Conservation (phyloP, 768 basidiomycete genomes). For the Pisolithus tinctorius region DNA sequence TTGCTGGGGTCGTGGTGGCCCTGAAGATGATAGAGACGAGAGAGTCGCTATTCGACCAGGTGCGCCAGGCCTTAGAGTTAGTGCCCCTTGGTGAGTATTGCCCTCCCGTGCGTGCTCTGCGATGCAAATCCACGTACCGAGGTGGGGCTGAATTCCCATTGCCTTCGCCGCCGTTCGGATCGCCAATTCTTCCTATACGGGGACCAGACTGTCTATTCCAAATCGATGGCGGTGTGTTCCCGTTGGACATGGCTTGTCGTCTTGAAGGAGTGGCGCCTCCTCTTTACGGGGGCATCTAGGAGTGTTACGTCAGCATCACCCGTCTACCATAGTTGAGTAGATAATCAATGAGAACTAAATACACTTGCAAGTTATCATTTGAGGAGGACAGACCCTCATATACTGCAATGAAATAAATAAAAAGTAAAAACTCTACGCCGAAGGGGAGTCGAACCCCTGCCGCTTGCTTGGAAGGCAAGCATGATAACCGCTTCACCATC, state of each 20-base stretch:
- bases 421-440: constrained; percentile 26
- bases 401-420: not conserved
- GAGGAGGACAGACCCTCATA: too few species aligned
- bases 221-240: constrained; percentile 38
- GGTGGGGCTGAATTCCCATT: constrained; percentile 17
- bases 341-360: too few species aligned
- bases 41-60: constrained; percentile 28
- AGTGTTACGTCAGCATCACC: too few species aligned
- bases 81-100: not conserved
- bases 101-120: not conserved
- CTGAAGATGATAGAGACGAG: constrained; percentile 23
- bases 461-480: constrained; percentile 82
- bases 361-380: too few species aligned
- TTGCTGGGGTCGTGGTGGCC: constrained; percentile 10
- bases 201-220: constrained; percentile 38
- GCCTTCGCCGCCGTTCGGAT: constrained; percentile 29
- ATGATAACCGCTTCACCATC: constrained; percentile 92
- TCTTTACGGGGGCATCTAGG: too few species aligned
- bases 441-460: constrained; percentile 77
- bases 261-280: too few species aligned
- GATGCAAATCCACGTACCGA: constrained; percentile 5
- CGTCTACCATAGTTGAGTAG: too few species aligned
- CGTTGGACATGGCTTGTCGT: not conserved
- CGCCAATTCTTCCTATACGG: constrained; percentile 48
- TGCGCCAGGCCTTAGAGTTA: not conserved